Conservation (phyloP, 371 early-diverging fungal species). For the Saksenaea vasiformis region DNA sequence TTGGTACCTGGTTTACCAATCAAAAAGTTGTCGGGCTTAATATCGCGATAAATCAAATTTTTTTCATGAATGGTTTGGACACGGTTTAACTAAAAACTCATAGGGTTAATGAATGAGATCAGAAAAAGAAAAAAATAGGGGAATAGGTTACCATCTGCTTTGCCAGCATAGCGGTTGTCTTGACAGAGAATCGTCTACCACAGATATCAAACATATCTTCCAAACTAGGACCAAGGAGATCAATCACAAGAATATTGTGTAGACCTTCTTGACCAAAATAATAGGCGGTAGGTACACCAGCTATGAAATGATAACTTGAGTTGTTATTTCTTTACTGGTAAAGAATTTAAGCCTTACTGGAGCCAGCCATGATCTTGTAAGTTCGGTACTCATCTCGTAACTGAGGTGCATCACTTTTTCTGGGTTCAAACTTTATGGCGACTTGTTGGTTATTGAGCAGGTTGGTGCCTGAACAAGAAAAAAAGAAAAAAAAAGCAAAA, state of each 20-base stretch:
- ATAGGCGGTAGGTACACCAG: slow-evolving; percentile 86
- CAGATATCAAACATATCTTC: slow-evolving; percentile 97
- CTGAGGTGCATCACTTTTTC: slow-evolving; percentile 92
- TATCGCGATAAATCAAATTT: slow-evolving; percentile 98
- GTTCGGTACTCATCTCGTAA: slow-evolving; percentile 90
- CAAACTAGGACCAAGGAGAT: slow-evolving; percentile 92
- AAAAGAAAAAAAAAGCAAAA: background rate
- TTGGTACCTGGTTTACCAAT: slow-evolving; percentile 78
- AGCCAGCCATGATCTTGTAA: slow-evolving; percentile 82
- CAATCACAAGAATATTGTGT: slow-evolving; percentile 93
- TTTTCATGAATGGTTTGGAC: slow-evolving; percentile 97
- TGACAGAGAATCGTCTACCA: slow-evolving; percentile 85
- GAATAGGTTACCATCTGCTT: slow-evolving; percentile 80
- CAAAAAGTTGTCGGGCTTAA: slow-evolving; percentile 99
- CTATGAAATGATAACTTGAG: slow-evolving; percentile 27
- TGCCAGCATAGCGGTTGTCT: slow-evolving; percentile 95
- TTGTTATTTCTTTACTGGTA: too few relatives aligned
- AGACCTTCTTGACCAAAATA: slow-evolving; percentile 96
- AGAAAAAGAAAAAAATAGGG: slow-evolving; percentile 1
- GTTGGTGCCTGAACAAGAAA: slow-evolving; percentile 51
- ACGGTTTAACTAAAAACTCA: slow-evolving; percentile 67
- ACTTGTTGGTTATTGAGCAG: slow-evolving; percentile 80
- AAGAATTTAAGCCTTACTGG: too few relatives aligned
- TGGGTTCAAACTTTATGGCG: slow-evolving; percentile 93
- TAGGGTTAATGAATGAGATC: background rate